Percentiles rank a stretch among this genome's conserved stretches.
These are phyloP conservation scores for Solanum ahanhuiri DNA, from an alignment of 257 asterid species.

Conservation along the genomic window DNA sequence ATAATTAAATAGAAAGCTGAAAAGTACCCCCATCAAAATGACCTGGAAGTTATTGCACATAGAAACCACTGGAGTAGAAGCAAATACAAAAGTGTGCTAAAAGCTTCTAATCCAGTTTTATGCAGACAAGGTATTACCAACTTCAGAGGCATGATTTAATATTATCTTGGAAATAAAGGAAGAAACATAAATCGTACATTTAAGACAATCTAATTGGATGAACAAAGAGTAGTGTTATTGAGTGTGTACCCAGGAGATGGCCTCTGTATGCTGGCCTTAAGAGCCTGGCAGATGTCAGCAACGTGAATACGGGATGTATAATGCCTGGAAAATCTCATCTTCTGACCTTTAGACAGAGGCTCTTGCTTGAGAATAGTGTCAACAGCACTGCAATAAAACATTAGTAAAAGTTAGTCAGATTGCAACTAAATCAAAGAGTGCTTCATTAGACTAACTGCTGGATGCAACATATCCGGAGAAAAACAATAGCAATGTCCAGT, in stretches of 20 bases:
- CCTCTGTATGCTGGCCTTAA: constrained; percentile 54
- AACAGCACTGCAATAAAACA: constrained; percentile 52
- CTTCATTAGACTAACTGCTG: neutral
- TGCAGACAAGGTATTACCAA: neutral
- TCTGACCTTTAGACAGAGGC: constrained; percentile 48
- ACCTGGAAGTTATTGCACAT: neutral
- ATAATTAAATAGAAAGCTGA: neutral
- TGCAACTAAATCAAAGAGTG: neutral
- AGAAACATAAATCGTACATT: neutral
- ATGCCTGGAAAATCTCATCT: constrained; percentile 37
- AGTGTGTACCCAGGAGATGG: constrained; percentile 41
- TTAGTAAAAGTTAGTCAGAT: neutral
- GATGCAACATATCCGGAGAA: neutral
- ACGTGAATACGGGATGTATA: constrained; percentile 84
- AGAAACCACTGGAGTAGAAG: neutral
- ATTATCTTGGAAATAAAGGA: neutral
- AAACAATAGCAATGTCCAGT: neutral
- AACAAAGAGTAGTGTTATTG: neutral
- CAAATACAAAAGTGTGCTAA: neutral
- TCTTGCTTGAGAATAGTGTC: constrained; percentile 65
- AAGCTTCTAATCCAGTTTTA: neutral
- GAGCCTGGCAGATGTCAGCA: constrained; percentile 78
- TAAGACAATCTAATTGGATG: neutral
- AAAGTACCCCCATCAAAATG: neutral
- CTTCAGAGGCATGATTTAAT: neutral